These are phyloP conservation scores for Alternaria sp. DNA, from an alignment of 2,329 filamentous ascomycete genomes.

Conservation along the genomic window DNA sequence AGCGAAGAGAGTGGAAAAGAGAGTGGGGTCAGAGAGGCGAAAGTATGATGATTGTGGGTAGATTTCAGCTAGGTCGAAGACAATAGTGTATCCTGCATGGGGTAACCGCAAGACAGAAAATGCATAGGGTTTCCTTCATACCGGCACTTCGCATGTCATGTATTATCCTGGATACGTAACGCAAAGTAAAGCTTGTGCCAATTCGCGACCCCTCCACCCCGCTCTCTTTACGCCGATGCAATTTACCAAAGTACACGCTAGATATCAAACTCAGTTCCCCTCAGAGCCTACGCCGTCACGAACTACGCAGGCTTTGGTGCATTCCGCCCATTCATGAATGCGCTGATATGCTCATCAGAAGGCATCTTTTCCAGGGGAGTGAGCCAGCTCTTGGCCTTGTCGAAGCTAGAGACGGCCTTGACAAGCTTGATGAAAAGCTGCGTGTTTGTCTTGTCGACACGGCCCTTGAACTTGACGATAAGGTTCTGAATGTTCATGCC, in stretches of 20 bases:
- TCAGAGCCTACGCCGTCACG: background rate
- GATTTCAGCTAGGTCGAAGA: background rate
- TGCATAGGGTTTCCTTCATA: background rate
- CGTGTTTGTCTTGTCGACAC: conserved; percentile 49
- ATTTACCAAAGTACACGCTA: conserved; percentile 6
- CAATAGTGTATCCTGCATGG: background rate
- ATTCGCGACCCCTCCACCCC: background rate
- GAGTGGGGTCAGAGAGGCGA: conserved; percentile 22
- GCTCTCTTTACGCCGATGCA: conserved; percentile 1
- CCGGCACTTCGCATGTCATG: background rate
- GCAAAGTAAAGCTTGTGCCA: background rate
- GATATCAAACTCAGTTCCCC: background rate
- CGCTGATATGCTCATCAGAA: conserved; percentile 39
- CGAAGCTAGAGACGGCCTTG: conserved; percentile 49
- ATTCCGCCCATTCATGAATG: conserved; percentile 28
- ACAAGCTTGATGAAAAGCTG: conserved; percentile 57
- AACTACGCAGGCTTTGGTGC: conserved; percentile 21
- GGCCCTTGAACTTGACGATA: conserved; percentile 54
- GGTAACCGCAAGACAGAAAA: background rate
- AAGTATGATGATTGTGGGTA: conserved; percentile 16
- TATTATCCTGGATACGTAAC: background rate
- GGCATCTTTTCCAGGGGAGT: conserved; percentile 45
- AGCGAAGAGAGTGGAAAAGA: conserved; percentile 22
- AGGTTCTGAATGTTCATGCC: conserved; percentile 56
- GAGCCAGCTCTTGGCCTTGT: conserved; percentile 41